These are phyloP conservation scores for Daedaleopsis sinensis DNA, from an alignment of 768 basidiomycete species.

Conservation along the genomic window DNA sequence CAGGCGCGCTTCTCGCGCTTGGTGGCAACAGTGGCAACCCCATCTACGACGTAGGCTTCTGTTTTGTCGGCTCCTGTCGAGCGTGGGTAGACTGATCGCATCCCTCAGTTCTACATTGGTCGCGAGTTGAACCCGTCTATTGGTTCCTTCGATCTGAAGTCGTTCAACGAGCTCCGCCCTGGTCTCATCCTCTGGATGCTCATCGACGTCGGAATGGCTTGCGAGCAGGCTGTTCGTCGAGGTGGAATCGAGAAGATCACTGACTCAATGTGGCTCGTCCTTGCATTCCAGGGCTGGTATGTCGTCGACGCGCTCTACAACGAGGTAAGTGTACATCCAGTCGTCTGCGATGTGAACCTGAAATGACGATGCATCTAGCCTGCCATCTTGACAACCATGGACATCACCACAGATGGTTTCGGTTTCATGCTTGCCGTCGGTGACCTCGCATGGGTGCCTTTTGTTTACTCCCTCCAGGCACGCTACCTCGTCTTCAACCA, in stretches of 20 bases:
- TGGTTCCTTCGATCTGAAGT: slow-evolving; percentile 75
- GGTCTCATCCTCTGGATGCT: slow-evolving; percentile 93
- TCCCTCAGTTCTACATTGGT: slow-evolving; percentile 84
- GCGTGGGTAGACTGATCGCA: neutral
- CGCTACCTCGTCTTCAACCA: slow-evolving; percentile 93
- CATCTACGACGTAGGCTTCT: slow-evolving; percentile 86
- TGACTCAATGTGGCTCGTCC: slow-evolving; percentile 90
- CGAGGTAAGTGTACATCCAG: slow-evolving; percentile 57
- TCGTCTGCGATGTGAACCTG: neutral
- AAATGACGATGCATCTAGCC: slow-evolving; percentile 48
- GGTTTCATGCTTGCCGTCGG: slow-evolving; percentile 98
- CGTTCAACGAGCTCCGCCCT: slow-evolving; percentile 82
- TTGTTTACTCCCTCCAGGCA: slow-evolving; percentile 91
- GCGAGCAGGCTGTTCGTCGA: slow-evolving; percentile 84
- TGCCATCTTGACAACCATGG: slow-evolving; percentile 93
- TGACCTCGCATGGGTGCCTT: slow-evolving; percentile 92
- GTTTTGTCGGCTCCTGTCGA: neutral
- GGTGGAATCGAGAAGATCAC: slow-evolving; percentile 69
- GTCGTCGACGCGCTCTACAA: slow-evolving; percentile 87
- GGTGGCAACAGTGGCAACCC: slow-evolving; percentile 90
- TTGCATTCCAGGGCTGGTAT: slow-evolving; percentile 86
- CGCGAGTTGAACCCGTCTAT: slow-evolving; percentile 91
- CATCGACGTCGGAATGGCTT: slow-evolving; percentile 87
- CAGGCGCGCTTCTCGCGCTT: slow-evolving; percentile 76
- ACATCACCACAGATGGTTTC: slow-evolving; percentile 96